phyloP scores from a whole-genome alignment of 1,284 basidiomycete species.

The Fomitopsis palustris region DNA sequence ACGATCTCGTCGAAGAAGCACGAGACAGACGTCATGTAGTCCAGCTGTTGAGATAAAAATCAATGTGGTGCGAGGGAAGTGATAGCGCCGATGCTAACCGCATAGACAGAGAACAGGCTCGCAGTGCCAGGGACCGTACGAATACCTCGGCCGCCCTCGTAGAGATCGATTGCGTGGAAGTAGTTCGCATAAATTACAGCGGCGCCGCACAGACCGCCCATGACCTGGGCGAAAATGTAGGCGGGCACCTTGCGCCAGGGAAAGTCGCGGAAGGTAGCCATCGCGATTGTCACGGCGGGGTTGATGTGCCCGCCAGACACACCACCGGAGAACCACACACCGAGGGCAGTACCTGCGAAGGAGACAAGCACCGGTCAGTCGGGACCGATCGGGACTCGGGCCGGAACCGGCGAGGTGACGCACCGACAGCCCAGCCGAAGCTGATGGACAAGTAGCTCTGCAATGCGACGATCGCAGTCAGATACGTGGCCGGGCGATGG shows the following conservation, averaged over 20 bases:
- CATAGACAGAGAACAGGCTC: slow-evolving; percentile 66
- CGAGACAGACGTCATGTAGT: slow-evolving; percentile 55
- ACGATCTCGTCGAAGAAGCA: slow-evolving; percentile 62
- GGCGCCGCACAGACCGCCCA: slow-evolving; percentile 69
- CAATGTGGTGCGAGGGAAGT: background rate
- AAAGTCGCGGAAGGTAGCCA: slow-evolving; percentile 70
- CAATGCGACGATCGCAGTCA: slow-evolving; percentile 3
- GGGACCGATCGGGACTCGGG: background rate
- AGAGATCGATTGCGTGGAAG: slow-evolving; percentile 67
- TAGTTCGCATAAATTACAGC: slow-evolving; percentile 75
- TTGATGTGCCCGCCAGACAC: slow-evolving; percentile 80
- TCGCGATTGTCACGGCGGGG: slow-evolving; percentile 70
- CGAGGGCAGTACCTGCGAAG: slow-evolving; percentile 46
- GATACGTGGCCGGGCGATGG: background rate
- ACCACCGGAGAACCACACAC: slow-evolving; percentile 63
- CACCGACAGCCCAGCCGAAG: slow-evolving; percentile 68
- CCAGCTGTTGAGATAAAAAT: slow-evolving; percentile 33
- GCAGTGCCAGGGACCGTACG: slow-evolving; percentile 69
- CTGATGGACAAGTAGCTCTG: slow-evolving; percentile 58
- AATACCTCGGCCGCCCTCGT: slow-evolving; percentile 57
- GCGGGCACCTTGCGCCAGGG: slow-evolving; percentile 76
- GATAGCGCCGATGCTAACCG: slow-evolving; percentile 40
- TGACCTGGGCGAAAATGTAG: slow-evolving; percentile 68
- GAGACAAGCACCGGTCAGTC: background rate
- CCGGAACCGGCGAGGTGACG: slow-evolving; percentile 11